Evolutionary conservation across 257 asterid genomes (phyloP).

Genomic region (Perilla frutescens): DNA sequence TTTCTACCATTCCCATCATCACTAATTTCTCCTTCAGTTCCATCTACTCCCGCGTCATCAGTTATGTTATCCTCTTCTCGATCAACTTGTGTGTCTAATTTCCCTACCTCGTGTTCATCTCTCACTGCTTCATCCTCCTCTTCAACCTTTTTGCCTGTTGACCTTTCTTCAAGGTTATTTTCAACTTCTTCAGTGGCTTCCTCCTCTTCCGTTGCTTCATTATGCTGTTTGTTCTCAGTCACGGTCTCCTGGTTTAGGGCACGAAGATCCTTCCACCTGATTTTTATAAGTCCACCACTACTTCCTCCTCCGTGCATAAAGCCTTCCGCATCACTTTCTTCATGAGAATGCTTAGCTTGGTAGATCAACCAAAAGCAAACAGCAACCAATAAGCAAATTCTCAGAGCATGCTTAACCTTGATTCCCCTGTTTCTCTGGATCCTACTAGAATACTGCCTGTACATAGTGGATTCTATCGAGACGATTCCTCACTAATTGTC

Average conservation of each 20-base stretch:
- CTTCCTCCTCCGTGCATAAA: conserved; percentile 30
- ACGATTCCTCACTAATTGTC: conserved; percentile 25
- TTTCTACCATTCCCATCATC: conserved; percentile 49
- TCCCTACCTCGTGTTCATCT: conserved; percentile 60
- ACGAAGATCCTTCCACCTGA: conserved; percentile 69
- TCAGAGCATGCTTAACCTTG: conserved; percentile 63
- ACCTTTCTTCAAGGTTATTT: conserved; percentile 52
- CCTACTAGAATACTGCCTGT: conserved; percentile 72
- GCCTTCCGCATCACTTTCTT: conserved; percentile 53
- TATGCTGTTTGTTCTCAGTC: conserved; percentile 41
- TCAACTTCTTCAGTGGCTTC: conserved; percentile 50
- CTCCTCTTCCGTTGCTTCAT: conserved; percentile 53
- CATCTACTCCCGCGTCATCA: conserved; percentile 51
- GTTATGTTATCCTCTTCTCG: conserved; percentile 52
- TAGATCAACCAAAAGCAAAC: conserved; percentile 88
- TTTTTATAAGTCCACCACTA: conserved; percentile 46
- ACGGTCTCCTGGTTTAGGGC: conserved; percentile 44
- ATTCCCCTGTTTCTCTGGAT: conserved; percentile 73
- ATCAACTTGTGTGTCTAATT: conserved; percentile 55
- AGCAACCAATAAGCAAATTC: conserved; percentile 69
- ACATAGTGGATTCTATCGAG: conserved; percentile 52
- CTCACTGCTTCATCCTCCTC: conserved; percentile 50
- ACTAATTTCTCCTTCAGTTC: conserved; percentile 49
- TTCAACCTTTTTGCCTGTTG: conserved; percentile 52
- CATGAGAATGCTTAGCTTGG: conserved; percentile 87